A percentile compares a stretch with the other conserved stretches of the same genome.
phyloP scores from a whole-genome alignment of 352 stramenopile genomes.

The Phytophthora litchii region DNA sequence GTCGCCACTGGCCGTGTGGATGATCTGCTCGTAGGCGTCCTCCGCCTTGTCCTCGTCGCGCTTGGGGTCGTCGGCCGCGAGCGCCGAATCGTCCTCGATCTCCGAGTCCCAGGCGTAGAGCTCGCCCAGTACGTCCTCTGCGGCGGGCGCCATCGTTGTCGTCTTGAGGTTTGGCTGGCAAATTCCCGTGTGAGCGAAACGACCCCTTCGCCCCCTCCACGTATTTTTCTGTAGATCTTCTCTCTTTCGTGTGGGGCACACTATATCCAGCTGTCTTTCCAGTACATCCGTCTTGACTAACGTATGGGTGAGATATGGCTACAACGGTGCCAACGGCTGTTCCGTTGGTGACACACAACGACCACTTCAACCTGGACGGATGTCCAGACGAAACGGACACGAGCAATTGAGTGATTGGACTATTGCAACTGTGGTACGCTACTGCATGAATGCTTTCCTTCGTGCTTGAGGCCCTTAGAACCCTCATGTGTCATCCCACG shows the following conservation, averaged over 20 bases:
- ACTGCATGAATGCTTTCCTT: constrained; percentile 4
- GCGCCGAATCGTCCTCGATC: constrained; percentile 67
- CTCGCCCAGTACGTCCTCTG: constrained; percentile 56
- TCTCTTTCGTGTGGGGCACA: constrained; percentile 17
- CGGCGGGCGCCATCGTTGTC: constrained; percentile 16
- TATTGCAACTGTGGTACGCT: constrained; percentile 1
- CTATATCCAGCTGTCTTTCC: constrained; percentile 4
- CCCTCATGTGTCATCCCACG: constrained; percentile 6
- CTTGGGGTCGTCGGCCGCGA: constrained; percentile 45
- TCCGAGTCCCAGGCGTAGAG: constrained; percentile 73
- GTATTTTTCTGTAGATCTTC: constrained; percentile 33
- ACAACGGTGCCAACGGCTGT: background rate
- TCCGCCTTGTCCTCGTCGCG: constrained; percentile 75
- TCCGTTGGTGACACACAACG: background rate
- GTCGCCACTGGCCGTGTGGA: constrained; percentile 51
- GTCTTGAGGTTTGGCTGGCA: constrained; percentile 3
- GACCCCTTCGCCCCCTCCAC: constrained; percentile 13
- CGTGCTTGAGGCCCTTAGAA: constrained; percentile 1
- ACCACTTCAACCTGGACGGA: constrained; percentile 17
- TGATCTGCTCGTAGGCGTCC: constrained; percentile 80
- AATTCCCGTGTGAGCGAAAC: constrained; percentile 28
- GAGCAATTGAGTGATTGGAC: background rate
- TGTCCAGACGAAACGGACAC: background rate
- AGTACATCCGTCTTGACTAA: constrained; percentile 1
- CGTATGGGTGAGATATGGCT: background rate